Evolutionary conservation across 176 grass and related monocot genomes (phyloP), one percentile per base, ranked within the genome.

Genomic region (Thalia dealbata): DNA sequence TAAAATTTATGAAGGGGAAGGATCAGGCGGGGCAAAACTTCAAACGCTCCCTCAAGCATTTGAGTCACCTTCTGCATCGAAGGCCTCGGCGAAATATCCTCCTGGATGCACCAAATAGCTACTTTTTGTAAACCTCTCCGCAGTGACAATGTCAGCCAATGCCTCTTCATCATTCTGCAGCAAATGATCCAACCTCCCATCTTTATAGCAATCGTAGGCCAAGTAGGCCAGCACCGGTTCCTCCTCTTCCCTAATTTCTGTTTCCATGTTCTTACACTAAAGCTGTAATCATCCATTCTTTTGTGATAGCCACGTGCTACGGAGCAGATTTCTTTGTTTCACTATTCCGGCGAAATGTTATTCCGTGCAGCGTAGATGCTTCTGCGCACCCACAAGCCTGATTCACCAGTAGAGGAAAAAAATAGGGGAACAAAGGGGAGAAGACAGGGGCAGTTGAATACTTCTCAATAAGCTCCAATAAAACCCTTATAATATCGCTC

Each of bases 221-320:
- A 73, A 83, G 14, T 83, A 87, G 5, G 52, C 84, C 61, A 78
- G 41, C 55, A 84, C 67, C 16, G n/a, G 21, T 10, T 51, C 54
- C 21, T 78, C 58, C 14, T 81, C 77, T 48, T 72, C 16, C 16
- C 25, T n/a, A 22, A 9, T 12, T 15, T 75, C 28, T 8, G 50
- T 28, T 27, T 84, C 69, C 21, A 69, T 64, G 73, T 81, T 88
- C 24, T 11, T 45, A 91, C 81, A 7, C 85, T 76, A 5, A 83
- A 87, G 52, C 77, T 87, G 28, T 83, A 87, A 28, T 69, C 70
- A 45, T 81, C 78, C 35, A 79, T 41, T 43, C 69, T 86, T n/a
- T 43, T 25, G 78, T 73, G 44, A 87, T 78, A 15, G 23, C 59
- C n/a, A 59, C n/a, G n/a, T n/a, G n/a, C n/a, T n/a, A n/a, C n/a